A percentile compares a stretch with the other conserved stretches of the same genome.
Evolutionary conservation across 148 eudicot genomes (phyloP).

Genomic region (Persicaria tinctoria): DNA sequence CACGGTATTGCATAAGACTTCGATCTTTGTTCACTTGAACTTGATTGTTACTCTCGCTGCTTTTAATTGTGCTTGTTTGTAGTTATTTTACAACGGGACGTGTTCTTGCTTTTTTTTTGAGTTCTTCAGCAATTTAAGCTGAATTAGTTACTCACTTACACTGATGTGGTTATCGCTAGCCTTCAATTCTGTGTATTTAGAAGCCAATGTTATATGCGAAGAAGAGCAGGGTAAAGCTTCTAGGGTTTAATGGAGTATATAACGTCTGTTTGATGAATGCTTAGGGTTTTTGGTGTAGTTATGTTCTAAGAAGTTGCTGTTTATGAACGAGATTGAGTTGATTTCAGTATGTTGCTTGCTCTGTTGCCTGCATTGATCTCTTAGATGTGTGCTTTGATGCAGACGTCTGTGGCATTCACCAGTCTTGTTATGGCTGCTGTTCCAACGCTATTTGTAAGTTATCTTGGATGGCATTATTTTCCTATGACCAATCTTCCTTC

Average conservation of each 20-base stretch:
- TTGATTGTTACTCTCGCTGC: not conserved
- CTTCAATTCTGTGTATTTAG: no score
- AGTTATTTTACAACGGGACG: not conserved
- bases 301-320: not conserved
- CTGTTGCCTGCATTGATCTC: not conserved
- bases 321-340: not conserved
- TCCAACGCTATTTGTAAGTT: conserved; percentile 65
- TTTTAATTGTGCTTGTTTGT: no score
- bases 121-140: no score
- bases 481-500: not conserved
- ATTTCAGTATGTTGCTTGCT: not conserved
- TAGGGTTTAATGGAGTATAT: no score
- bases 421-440: conserved; percentile 71
- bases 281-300: no score
- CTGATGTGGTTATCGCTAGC: no score
- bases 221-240: no score
- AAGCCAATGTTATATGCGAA: no score
- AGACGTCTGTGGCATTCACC: conserved; percentile 64
- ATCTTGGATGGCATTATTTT: not conserved
- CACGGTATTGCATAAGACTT: conserved; percentile 21
- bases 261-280: no score
- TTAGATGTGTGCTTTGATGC: conserved; percentile 23
- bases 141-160: no score
- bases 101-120: no score
- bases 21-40: not conserved